Evolutionary conservation across 2,329 filamentous ascomycete genomes (phyloP).

Genomic region (Pseudofabraea citricarpa): DNA sequence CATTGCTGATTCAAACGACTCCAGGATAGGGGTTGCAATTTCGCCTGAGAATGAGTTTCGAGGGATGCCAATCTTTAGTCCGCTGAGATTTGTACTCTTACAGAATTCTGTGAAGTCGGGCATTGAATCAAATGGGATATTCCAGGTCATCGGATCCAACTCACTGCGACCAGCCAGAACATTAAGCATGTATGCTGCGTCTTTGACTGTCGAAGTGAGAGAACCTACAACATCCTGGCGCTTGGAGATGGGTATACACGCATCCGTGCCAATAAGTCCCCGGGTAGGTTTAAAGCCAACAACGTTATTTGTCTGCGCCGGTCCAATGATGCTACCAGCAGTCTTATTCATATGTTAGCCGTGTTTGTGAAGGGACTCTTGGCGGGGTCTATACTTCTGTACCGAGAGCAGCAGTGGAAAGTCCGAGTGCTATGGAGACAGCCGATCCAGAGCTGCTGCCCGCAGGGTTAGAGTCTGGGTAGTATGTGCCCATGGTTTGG

Average conservation of each 20-base stretch:
- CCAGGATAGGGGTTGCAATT: slow-evolving; percentile 33
- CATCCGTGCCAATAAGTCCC: slow-evolving; percentile 54
- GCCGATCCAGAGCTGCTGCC: neutral
- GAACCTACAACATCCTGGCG: neutral
- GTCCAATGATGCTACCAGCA: slow-evolving; percentile 55
- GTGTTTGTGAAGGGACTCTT: too few species aligned
- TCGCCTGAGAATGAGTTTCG: slow-evolving; percentile 43
- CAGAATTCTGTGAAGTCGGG: slow-evolving; percentile 54
- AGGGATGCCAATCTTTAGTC: slow-evolving; percentile 58
- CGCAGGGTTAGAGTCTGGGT: neutral
- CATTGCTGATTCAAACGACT: slow-evolving; percentile 50
- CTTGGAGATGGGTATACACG: slow-evolving; percentile 38
- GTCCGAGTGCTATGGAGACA: neutral
- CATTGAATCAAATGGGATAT: slow-evolving; percentile 40
- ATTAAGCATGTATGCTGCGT: slow-evolving; percentile 56
- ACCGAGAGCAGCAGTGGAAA: neutral
- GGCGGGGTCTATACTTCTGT: neutral
- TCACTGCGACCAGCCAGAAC: slow-evolving; percentile 55
- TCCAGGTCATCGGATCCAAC: slow-evolving; percentile 61
- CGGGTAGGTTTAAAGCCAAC: slow-evolving; percentile 58
- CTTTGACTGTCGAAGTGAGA: slow-evolving; percentile 46
- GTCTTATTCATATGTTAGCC: too few species aligned
- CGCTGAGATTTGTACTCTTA: slow-evolving; percentile 43
- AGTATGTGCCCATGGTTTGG: slow-evolving; percentile 52
- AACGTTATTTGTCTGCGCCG: slow-evolving; percentile 47